Conservation (phyloP, 805 yeast genomes). For the Kockiozyma suomiensis region DNA sequence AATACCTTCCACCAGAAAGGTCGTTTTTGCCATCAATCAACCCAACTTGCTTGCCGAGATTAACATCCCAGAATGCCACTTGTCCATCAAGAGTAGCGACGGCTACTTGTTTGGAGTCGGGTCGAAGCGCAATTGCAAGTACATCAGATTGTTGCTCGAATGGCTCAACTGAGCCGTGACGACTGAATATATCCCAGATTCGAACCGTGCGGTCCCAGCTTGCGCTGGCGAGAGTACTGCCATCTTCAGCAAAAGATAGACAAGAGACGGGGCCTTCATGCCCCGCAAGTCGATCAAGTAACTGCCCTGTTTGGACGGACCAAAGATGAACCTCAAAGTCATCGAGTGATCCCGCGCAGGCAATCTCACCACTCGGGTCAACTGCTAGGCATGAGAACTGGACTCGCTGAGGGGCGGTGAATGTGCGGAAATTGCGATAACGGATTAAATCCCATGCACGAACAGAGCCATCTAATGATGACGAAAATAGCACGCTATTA, state of each 20-base stretch:
- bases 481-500: slow-evolving; percentile 71
- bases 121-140: slow-evolving; percentile 77
- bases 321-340: slow-evolving; percentile 90
- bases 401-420: slow-evolving; percentile 85
- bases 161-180: slow-evolving; percentile 88
- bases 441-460: slow-evolving; percentile 96
- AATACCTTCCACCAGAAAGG: slow-evolving; percentile 80
- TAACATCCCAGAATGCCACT: slow-evolving; percentile 79
- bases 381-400: slow-evolving; percentile 90
- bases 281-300: slow-evolving; percentile 84
- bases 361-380: slow-evolving; percentile 96
- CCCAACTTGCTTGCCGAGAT: slow-evolving; percentile 75
- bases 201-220: slow-evolving; percentile 96
- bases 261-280: slow-evolving; percentile 96
- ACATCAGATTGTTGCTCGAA: slow-evolving; percentile 84
- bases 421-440: slow-evolving; percentile 90
- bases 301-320: slow-evolving; percentile 95
- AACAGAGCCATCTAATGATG: slow-evolving; percentile 94
- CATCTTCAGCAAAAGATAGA: slow-evolving; percentile 80
- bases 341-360: slow-evolving; percentile 91
- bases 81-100: slow-evolving; percentile 89
- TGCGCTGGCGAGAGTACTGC: slow-evolving; percentile 77
- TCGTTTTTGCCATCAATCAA: slow-evolving; percentile 85
- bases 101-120: slow-evolving; percentile 90
- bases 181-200: slow-evolving; percentile 88